Evolutionary conservation across 2,329 filamentous ascomycete species (phyloP).

Genomic region (Didymella exigua): DNA sequence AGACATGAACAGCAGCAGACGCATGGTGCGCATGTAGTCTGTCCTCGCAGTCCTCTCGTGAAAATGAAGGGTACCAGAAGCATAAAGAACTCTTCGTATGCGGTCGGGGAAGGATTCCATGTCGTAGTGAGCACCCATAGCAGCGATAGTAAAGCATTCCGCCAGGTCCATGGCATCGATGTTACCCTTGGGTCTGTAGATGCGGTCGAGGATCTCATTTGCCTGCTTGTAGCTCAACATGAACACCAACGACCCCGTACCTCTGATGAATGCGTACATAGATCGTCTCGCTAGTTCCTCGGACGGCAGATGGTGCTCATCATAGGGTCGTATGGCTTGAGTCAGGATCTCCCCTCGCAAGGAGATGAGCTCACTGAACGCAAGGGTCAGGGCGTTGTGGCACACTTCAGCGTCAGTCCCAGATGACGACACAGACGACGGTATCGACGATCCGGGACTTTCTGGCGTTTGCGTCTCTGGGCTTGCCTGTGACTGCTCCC

Average conservation of each 20-base stretch:
- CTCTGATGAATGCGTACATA: conserved; percentile 43
- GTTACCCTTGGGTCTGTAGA: conserved; percentile 37
- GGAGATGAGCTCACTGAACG: conserved; percentile 43
- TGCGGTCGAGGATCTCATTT: conserved; percentile 42
- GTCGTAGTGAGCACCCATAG: conserved; percentile 48
- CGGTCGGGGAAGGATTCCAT: conserved; percentile 42
- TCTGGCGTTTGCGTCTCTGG: conserved; percentile 40
- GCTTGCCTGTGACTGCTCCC: conserved; percentile 34
- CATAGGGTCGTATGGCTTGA: conserved; percentile 31
- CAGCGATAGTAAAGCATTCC: conserved; percentile 45
- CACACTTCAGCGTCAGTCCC: conserved; percentile 37
- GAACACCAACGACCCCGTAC: conserved; percentile 45
- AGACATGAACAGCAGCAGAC: conserved; percentile 42
- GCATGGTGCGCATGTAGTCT: conserved; percentile 45
- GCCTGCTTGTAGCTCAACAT: conserved; percentile 43
- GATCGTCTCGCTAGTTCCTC: conserved; percentile 37
- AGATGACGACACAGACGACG: conserved; percentile 23
- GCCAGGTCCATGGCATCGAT: conserved; percentile 43
- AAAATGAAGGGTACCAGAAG: conserved; percentile 43
- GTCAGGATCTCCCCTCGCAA: conserved; percentile 41
- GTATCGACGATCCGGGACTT: conserved; percentile 30
- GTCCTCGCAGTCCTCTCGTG: conserved; percentile 37
- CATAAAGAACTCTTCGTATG: conserved; percentile 39
- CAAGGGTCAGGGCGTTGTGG: conserved; percentile 44
- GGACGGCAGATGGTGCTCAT: conserved; percentile 35